phyloP scores from a whole-genome alignment of 2,329 filamentous ascomycete species.

The Balansia obtecta region DNA sequence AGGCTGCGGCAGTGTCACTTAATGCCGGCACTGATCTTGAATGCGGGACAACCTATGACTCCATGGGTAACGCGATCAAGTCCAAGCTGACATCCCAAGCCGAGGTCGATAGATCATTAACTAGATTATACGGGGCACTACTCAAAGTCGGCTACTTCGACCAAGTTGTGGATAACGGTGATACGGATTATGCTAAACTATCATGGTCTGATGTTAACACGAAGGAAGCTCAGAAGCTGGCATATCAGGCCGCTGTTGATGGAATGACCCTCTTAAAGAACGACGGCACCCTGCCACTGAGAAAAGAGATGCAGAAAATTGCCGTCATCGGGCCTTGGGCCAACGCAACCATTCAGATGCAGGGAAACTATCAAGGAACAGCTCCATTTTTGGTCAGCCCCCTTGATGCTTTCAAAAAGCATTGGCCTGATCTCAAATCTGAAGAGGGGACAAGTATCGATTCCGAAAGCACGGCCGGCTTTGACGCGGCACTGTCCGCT shows the following conservation, averaged over 20 bases:
- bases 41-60: slow-evolving; percentile 11
- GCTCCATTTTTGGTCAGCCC: slow-evolving; percentile 10
- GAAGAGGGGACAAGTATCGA: neutral
- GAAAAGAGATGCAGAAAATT: slow-evolving; percentile 7
- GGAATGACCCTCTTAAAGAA: slow-evolving; percentile 42
- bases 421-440: neutral
- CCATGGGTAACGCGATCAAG: slow-evolving; percentile 23
- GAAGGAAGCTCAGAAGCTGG: slow-evolving; percentile 38
- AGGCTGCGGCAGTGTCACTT: slow-evolving; percentile 21
- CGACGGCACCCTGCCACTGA: slow-evolving; percentile 35
- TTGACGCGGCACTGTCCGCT: neutral
- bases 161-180: slow-evolving; percentile 20
- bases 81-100: slow-evolving; percentile 1
- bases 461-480: neutral
- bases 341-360: slow-evolving; percentile 23
- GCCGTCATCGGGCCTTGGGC: slow-evolving; percentile 23
- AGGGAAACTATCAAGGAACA: slow-evolving; percentile 14
- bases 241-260: slow-evolving; percentile 38
- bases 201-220: slow-evolving; percentile 43
- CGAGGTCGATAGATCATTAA: slow-evolving; percentile 4
- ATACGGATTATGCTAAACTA: slow-evolving; percentile 43
- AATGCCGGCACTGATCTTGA: slow-evolving; percentile 20
- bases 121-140: slow-evolving; percentile 40
- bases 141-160: slow-evolving; percentile 48
- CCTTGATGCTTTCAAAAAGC: slow-evolving; percentile 1